Evolutionary conservation across 129 eudicot species (phyloP), one percentile per base, ranked within the genome.

Genomic region (Tagetes erecta): DNA sequence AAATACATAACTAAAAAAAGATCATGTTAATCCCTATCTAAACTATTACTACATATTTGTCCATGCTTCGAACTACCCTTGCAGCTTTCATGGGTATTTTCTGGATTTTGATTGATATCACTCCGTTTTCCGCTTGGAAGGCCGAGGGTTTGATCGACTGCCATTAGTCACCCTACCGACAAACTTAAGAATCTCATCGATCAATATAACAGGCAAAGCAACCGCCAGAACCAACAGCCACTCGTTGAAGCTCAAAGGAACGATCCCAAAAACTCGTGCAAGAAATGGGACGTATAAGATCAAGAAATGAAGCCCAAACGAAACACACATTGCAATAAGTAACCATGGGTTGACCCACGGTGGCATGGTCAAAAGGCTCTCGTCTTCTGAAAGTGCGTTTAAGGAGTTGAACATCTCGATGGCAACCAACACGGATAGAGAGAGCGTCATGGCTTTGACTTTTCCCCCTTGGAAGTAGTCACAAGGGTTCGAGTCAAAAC

Each of bases 311-410:
- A 90, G 78, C 20, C 91, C 96, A 55, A 90, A 90, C 0, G 96
- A 90, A 55, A 87, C 76, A 0, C 91, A 87, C 96, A 90, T 87
- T 0, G 96, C 96, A 52, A 90, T 6, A 55, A 90, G 87, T 13
- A 90, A 83, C 90, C 88, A 87, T 6, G 96, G 96, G 84, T 90
- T 90, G 80, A 90, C 96, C 96, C 96, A 90, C 7, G 96, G 96
- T 39, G 96, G 96, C 96, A 90, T 90, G 12, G 88, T 72, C 69
- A 87, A 62, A 34, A 90, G 86, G 72, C 96, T 90, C 62, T 76
- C 93, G 30, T 90, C 96, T 70, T 90, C 96, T 1, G 93, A 90
- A 8, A 90, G 91, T 31, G 93, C 96, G 66, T 90, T 90, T 11
- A 90, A 81, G 30, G 96, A 87, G 36, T 90, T 90, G 50, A 90